These are phyloP conservation scores for Geoglossum cookeanum DNA, from an alignment of 2,329 filamentous ascomycete species.

Conservation along the genomic window DNA sequence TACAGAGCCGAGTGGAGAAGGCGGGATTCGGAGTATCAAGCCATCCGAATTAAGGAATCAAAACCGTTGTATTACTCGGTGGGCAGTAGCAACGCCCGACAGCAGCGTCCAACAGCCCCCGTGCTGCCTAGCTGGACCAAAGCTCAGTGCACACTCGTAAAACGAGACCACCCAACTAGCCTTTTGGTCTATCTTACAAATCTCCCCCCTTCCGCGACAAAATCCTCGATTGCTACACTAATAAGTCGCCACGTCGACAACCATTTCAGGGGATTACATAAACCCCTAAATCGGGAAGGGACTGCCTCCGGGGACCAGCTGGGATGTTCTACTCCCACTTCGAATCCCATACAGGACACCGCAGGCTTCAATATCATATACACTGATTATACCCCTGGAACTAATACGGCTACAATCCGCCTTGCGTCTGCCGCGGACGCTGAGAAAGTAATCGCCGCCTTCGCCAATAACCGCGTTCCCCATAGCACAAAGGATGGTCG, in stretches of 20 bases:
- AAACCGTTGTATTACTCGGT: neutral
- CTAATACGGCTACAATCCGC: neutral
- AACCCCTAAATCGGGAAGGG: neutral
- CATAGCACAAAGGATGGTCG: neutral
- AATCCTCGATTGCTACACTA: constrained; percentile 9
- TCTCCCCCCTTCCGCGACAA: constrained; percentile 8
- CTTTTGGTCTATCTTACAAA: constrained; percentile 11
- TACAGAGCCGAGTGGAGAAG: constrained; percentile 9
- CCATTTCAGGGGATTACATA: constrained; percentile 5
- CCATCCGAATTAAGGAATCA: constrained; percentile 4
- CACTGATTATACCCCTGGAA: neutral
- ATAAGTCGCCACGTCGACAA: constrained; percentile 8
- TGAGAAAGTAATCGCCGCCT: neutral
- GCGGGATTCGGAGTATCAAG: constrained; percentile 10
- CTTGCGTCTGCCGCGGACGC: neutral
- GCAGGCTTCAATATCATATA: neutral
- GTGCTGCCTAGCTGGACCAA: neutral
- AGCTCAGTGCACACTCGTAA: neutral
- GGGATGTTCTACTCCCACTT: constrained; percentile 1
- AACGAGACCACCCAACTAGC: constrained; percentile 4
- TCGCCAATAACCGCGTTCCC: neutral
- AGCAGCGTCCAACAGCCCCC: neutral
- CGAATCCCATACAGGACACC: constrained; percentile 3
- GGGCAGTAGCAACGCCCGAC: neutral
- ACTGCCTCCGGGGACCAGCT: neutral